A percentile compares a stretch with the other conserved stretches of the same genome.
Evolutionary conservation across 1,139 yeast genomes (phyloP).

Genomic region (Taiozyma sp.): DNA sequence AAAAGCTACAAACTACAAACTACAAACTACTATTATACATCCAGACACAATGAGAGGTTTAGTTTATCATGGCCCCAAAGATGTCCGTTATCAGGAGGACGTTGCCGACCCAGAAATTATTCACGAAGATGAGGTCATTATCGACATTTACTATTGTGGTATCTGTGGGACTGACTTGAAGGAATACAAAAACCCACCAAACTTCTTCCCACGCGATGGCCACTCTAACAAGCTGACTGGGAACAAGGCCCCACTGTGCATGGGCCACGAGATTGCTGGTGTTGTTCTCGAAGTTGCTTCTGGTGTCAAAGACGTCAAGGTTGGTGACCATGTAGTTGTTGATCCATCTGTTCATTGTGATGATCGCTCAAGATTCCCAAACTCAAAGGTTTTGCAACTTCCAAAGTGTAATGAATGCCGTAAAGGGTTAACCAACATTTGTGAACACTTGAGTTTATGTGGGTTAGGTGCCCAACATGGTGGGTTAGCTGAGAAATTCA

Average conservation of each 20-base stretch:
- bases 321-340: conserved; percentile 41
- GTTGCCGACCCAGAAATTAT: conserved; percentile 33
- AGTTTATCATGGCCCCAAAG: conserved; percentile 38
- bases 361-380: conserved; percentile 31
- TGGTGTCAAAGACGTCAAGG: conserved; percentile 29
- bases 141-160: conserved; percentile 44
- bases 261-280: conserved; percentile 60
- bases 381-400: conserved; percentile 8
- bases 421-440: conserved; percentile 42
- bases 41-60: conserved; percentile 36
- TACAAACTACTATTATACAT: background rate
- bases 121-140: conserved; percentile 36
- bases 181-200: conserved; percentile 41
- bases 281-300: conserved; percentile 32
- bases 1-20: no score
- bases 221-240: conserved; percentile 31
- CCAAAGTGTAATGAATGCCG: conserved; percentile 39
- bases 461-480: conserved; percentile 44
- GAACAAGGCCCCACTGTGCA: conserved; percentile 29
- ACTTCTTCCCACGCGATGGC: conserved; percentile 34
- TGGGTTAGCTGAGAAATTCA: conserved; percentile 41
- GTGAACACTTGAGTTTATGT: conserved; percentile 38
- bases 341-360: conserved; percentile 51
- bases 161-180: conserved; percentile 51
- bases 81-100: conserved; percentile 32